A percentile compares a stretch with the other conserved stretches of the same genome.
phyloP scores from a whole-genome alignment of 1,139 yeast genomes.

The Yamadazyma atlantica region DNA sequence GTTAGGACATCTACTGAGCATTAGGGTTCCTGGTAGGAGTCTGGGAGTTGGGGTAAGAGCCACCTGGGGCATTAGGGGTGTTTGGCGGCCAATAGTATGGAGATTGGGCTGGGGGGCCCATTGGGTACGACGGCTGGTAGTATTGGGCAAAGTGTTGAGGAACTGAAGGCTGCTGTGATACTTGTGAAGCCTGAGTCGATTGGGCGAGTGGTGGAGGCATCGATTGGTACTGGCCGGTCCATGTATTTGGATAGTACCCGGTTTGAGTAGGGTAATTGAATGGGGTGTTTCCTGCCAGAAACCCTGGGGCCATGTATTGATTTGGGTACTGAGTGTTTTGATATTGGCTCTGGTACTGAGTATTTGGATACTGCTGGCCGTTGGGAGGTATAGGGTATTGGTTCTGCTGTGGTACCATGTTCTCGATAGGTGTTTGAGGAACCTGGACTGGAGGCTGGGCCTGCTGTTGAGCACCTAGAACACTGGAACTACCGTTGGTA shows the following conservation, averaged over 20 bases:
- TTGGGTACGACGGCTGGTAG: slow-evolving; percentile 4
- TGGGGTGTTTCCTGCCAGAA: slow-evolving; percentile 12
- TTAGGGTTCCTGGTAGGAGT: too few relatives aligned
- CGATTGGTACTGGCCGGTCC: neutral
- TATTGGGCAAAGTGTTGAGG: slow-evolving; percentile 5
- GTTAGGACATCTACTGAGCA: too few relatives aligned
- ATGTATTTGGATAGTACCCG: neutral
- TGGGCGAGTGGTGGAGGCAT: neutral
- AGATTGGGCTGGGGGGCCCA: neutral
- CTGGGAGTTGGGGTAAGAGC: too few relatives aligned
- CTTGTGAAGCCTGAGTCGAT: slow-evolving; percentile 1
- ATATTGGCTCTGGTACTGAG: too few relatives aligned
- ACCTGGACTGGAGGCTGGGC: slow-evolving; percentile 4
- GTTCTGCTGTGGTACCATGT: neutral
- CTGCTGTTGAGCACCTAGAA: neutral
- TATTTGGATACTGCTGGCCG: too few relatives aligned
- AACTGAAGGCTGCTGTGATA: neutral
- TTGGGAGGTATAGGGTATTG: too few relatives aligned
- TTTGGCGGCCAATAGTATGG: neutral
- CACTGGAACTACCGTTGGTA: neutral
- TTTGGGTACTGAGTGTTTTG: neutral
- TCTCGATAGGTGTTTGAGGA: slow-evolving; percentile 9
- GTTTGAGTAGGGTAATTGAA: slow-evolving; percentile 2
- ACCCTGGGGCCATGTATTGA: slow-evolving; percentile 6
- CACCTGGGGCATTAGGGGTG: too few relatives aligned